Conservation (phyloP, 768 basidiomycete genomes). For the Boletus edulis region DNA sequence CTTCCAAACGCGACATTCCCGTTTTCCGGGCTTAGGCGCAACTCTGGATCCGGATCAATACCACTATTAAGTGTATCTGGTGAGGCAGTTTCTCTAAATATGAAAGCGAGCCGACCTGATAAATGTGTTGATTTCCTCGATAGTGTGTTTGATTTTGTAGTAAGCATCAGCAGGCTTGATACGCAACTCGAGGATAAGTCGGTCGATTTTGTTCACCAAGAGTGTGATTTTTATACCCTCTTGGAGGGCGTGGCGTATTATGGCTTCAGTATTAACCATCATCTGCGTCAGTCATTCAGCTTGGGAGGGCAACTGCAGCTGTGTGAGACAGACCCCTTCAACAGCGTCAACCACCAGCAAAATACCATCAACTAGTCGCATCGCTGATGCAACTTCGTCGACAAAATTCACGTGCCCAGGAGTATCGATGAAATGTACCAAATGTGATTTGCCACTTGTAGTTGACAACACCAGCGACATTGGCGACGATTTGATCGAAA, state of each 20-base stretch:
- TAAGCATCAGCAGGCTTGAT: slow-evolving; percentile 96
- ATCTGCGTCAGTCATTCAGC: slow-evolving; percentile 45
- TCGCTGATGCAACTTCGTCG: slow-evolving; percentile 91
- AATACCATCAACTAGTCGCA: slow-evolving; percentile 88
- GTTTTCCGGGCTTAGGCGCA: slow-evolving; percentile 88
- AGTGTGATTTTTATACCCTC: slow-evolving; percentile 88
- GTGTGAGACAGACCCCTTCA: slow-evolving; percentile 72
- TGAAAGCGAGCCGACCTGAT: slow-evolving; percentile 62
- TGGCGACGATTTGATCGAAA: slow-evolving; percentile 95
- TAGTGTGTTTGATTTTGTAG: slow-evolving; percentile 98
- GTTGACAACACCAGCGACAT: slow-evolving; percentile 90
- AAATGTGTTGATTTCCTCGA: slow-evolving; percentile 96
- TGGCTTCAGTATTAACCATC: slow-evolving; percentile 89
- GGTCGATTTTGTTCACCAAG: slow-evolving; percentile 96
- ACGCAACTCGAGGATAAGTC: slow-evolving; percentile 93
- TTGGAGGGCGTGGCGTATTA: slow-evolving; percentile 86
- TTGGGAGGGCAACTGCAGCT: background rate
- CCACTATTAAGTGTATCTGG: slow-evolving; percentile 38
- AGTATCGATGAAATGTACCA: slow-evolving; percentile 93
- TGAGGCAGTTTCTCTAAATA: background rate
- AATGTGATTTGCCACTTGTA: slow-evolving; percentile 87
- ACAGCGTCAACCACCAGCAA: slow-evolving; percentile 96
- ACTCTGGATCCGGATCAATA: slow-evolving; percentile 85
- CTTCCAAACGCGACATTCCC: slow-evolving; percentile 98
- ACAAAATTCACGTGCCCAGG: slow-evolving; percentile 98